These are phyloP conservation scores for Kodamaea nitidulidarum DNA, from an alignment of 805 yeast genomes.

Conservation along the genomic window DNA sequence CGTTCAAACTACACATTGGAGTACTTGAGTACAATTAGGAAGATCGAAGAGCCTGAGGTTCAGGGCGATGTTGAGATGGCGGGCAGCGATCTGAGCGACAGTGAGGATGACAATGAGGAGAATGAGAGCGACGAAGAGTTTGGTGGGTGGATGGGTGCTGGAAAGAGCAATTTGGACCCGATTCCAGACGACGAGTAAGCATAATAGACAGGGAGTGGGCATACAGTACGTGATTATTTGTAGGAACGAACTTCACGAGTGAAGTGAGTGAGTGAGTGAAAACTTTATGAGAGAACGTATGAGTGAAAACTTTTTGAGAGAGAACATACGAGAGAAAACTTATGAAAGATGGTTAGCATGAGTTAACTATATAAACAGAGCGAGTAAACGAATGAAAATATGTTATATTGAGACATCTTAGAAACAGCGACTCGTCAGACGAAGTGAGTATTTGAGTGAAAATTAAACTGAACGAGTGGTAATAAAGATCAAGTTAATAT, in stretches of 20 bases:
- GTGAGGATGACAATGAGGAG: conserved; percentile 14
- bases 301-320: too few species aligned
- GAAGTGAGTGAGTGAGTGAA: background rate
- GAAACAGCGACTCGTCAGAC: too few species aligned
- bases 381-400: too few species aligned
- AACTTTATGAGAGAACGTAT: too few species aligned
- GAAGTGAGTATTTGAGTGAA: too few species aligned
- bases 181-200: conserved; percentile 22
- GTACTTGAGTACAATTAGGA: conserved; percentile 38
- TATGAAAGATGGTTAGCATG: too few species aligned
- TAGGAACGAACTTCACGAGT: background rate
- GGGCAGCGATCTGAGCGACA: conserved; percentile 10
- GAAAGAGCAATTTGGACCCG: conserved; percentile 13
- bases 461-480: background rate
- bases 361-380: too few species aligned
- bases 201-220: background rate
- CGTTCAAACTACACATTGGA: conserved; percentile 52
- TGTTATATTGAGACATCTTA: too few species aligned
- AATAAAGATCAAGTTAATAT: background rate
- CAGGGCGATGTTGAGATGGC: conserved; percentile 9
- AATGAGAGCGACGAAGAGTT: conserved; percentile 16
- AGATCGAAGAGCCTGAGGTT: conserved; percentile 15
- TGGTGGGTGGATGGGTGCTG: conserved; percentile 31
- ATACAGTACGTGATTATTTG: too few species aligned
- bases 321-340: too few species aligned